phyloP scores from a whole-genome alignment of 805 yeast genomes.

The Candida coquimbonensis region DNA sequence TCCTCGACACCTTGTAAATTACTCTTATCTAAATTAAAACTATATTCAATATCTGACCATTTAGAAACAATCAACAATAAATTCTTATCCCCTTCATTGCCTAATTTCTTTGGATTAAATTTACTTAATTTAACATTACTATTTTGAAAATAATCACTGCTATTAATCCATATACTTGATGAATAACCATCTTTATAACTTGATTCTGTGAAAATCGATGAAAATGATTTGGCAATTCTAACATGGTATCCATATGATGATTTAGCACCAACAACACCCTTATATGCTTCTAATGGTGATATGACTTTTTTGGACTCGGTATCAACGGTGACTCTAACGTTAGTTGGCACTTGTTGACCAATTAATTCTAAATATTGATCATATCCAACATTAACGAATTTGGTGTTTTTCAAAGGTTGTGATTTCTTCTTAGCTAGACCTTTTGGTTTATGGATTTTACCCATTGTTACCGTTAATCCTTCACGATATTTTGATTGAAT shows the following conservation, averaged over 20 bases:
- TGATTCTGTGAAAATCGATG: slow-evolving; percentile 64
- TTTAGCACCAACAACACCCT: slow-evolving; percentile 50
- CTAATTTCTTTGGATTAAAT: slow-evolving; percentile 11
- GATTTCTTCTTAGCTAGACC: slow-evolving; percentile 35
- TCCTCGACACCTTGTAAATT: slow-evolving; percentile 46
- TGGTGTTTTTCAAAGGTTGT: slow-evolving; percentile 50
- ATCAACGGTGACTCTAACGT: slow-evolving; percentile 80
- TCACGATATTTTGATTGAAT: slow-evolving; percentile 45
- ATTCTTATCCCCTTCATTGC: slow-evolving; percentile 8
- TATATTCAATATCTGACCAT: slow-evolving; percentile 45
- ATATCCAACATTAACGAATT: slow-evolving; percentile 72
- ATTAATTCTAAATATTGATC: slow-evolving; percentile 49
- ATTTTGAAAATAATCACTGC: slow-evolving; percentile 55
- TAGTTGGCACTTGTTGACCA: slow-evolving; percentile 59
- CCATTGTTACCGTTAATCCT: slow-evolving; percentile 45
- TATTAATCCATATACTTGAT: slow-evolving; percentile 53
- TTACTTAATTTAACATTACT: slow-evolving; percentile 20
- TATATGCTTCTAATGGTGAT: slow-evolving; percentile 63
- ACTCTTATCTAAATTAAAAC: slow-evolving; percentile 46
- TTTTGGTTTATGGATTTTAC: slow-evolving; percentile 26
- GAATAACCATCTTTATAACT: slow-evolving; percentile 62
- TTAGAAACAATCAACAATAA: slow-evolving; percentile 57
- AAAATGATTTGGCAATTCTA: slow-evolving; percentile 54
- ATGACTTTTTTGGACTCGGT: slow-evolving; percentile 53
- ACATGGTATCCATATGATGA: slow-evolving; percentile 69